These are phyloP conservation scores for Aspergillus avenaceus DNA, from an alignment of 495 filamentous ascomycete species.

Conservation along the genomic window DNA sequence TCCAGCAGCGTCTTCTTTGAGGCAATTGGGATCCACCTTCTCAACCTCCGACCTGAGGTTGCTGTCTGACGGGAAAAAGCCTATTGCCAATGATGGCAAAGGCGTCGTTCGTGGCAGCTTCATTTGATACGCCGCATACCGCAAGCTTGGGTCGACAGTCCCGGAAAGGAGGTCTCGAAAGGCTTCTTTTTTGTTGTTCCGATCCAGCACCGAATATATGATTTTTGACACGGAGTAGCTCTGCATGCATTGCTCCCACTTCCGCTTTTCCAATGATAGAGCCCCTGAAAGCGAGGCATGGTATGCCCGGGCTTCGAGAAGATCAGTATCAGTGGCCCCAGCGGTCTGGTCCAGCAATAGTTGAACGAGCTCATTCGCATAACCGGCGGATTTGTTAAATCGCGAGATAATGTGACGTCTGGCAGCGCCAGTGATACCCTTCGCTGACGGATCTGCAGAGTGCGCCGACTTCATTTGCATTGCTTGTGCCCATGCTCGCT, in stretches of 20 bases:
- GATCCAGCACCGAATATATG: conserved; percentile 74
- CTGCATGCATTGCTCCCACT: conserved; percentile 74
- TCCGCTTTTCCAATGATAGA: conserved; percentile 77
- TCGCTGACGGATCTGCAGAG: conserved; percentile 63
- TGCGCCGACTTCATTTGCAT: conserved; percentile 89
- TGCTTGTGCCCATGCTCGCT: conserved; percentile 94
- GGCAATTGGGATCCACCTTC: conserved; percentile 63
- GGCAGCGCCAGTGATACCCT: conserved; percentile 72
- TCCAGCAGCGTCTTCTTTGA: conserved; percentile 60
- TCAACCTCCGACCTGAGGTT: conserved; percentile 63
- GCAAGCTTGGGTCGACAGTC: conserved; percentile 88
- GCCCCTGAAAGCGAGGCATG: conserved; percentile 67
- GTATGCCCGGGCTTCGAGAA: conserved; percentile 87
- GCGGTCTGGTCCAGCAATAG: conserved; percentile 59
- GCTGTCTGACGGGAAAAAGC: conserved; percentile 63
- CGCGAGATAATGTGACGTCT: conserved; percentile 84
- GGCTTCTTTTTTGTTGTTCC: conserved; percentile 60
- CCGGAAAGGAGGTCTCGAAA: conserved; percentile 80
- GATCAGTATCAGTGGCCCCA: conserved; percentile 63
- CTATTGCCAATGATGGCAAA: conserved; percentile 69
- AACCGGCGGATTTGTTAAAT: conserved; percentile 69
- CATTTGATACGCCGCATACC: conserved; percentile 89
- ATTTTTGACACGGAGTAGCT: conserved; percentile 73
- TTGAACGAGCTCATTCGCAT: conserved; percentile 63
- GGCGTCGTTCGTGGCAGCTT: conserved; percentile 80